These are phyloP conservation scores for Psilocybe subaeruginosa DNA, from an alignment of 768 basidiomycete genomes.

Conservation along the genomic window DNA sequence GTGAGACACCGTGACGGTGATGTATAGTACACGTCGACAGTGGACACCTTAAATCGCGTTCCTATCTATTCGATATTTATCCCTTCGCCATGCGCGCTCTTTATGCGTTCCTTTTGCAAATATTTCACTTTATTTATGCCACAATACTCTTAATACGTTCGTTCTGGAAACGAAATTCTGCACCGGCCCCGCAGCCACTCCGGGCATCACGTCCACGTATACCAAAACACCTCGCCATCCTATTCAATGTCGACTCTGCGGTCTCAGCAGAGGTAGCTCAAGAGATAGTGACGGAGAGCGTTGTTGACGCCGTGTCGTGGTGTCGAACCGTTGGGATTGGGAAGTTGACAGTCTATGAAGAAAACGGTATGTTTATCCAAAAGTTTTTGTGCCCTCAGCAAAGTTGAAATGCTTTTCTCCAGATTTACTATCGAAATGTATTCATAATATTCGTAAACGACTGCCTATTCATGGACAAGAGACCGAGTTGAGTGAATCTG, in stretches of 20 bases:
- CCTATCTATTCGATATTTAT: constrained; percentile 6
- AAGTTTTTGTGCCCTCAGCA: not conserved
- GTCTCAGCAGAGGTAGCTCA: constrained; percentile 38
- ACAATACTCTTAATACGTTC: constrained; percentile 42
- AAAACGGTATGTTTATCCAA: constrained; percentile 53
- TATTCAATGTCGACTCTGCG: constrained; percentile 53
- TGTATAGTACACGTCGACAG: constrained; percentile 21
- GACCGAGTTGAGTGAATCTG: constrained; percentile 48
- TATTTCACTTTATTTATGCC: constrained; percentile 63
- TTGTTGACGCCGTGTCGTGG: constrained; percentile 59
- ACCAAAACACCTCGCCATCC: constrained; percentile 69
- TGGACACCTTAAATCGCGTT: constrained; percentile 4
- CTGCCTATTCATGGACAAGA: constrained; percentile 29
- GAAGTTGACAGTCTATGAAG: constrained; percentile 73
- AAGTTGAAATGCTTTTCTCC: not conserved
- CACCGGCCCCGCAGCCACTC: constrained; percentile 49
- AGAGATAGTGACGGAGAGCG: constrained; percentile 51
- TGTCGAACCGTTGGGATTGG: constrained; percentile 64
- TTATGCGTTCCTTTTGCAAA: constrained; percentile 47
- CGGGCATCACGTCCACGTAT: constrained; percentile 53
- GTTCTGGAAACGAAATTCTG: constrained; percentile 40
- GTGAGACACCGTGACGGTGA: constrained; percentile 40
- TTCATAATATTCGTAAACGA: constrained; percentile 43
- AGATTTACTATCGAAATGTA: constrained; percentile 46
- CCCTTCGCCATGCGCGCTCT: constrained; percentile 45